Conservation (phyloP, 1,284 basidiomycete species). For the Malassezia arunalokei region DNA sequence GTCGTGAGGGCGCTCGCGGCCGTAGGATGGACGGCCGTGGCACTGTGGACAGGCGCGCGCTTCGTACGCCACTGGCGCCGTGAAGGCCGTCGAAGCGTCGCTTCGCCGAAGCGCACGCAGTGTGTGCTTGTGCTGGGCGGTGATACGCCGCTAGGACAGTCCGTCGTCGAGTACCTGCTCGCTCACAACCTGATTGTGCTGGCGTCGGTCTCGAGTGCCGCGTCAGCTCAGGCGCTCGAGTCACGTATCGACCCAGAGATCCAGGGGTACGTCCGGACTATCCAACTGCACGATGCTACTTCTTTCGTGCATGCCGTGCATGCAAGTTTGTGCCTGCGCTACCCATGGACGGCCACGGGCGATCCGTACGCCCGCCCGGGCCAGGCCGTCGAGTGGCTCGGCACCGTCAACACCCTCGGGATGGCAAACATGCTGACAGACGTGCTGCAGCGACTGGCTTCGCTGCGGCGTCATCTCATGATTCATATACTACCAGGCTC, state of each 20-base stretch:
- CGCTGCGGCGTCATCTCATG: too few relatives aligned
- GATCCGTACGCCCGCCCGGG: conserved; percentile 43
- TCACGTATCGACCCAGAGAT: conserved; percentile 28
- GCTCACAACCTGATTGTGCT: conserved; percentile 37
- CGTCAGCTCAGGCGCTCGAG: conserved; percentile 27
- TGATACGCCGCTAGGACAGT: conserved; percentile 39
- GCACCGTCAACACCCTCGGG: conserved; percentile 32
- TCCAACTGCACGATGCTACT: conserved; percentile 19
- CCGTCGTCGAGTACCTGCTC: conserved; percentile 27
- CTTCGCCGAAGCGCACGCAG: background rate
- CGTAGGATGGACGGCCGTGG: too few relatives aligned
- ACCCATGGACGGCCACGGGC: conserved; percentile 36
- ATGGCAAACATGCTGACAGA: too few relatives aligned
- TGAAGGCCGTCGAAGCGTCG: too few relatives aligned
- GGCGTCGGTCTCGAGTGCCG: conserved; percentile 26
- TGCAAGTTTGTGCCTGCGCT: conserved; percentile 30
- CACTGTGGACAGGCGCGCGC: too few relatives aligned
- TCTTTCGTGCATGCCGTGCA: conserved; percentile 29
- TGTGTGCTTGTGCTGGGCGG: conserved; percentile 28
- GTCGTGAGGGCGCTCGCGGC: too few relatives aligned
- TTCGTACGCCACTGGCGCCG: too few relatives aligned
- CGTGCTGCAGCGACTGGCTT: too few relatives aligned
- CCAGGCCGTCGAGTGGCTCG: conserved; percentile 29
- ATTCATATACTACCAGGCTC: too few relatives aligned
- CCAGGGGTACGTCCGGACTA: conserved; percentile 37